A percentile compares a stretch with the other conserved stretches of the same genome.
Conservation (phyloP, 2,329 filamentous ascomycete genomes). For the Cordyceps sp. region DNA sequence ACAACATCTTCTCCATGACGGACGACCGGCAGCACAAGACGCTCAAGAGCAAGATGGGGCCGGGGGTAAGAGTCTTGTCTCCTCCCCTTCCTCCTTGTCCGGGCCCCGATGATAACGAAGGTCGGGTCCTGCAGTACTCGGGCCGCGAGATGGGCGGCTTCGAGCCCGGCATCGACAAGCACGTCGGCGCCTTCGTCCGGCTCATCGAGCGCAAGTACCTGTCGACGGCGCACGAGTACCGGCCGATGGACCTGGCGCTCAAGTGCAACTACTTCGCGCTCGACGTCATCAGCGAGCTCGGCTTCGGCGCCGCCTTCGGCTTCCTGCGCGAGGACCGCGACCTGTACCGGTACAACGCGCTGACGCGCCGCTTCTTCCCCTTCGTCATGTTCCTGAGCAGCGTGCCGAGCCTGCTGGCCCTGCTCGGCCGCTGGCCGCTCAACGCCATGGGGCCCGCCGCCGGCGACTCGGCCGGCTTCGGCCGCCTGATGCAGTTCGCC, state of each 20-base stretch:
- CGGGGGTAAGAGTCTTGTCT: constrained; percentile 22
- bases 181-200: constrained; percentile 3
- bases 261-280: constrained; percentile 36
- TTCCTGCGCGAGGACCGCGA: constrained; percentile 28
- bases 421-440: constrained; percentile 1
- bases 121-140: constrained; percentile 21
- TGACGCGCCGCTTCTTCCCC: constrained; percentile 11
- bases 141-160: constrained; percentile 32
- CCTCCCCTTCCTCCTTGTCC: too few species aligned
- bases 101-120: background rate
- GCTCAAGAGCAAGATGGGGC: constrained; percentile 28
- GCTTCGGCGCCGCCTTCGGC: constrained; percentile 32
- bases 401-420: constrained; percentile 2
- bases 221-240: background rate
- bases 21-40: constrained; percentile 26
- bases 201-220: constrained; percentile 4
- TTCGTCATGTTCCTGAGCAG: constrained; percentile 4
- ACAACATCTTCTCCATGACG: constrained; percentile 31
- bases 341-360: constrained; percentile 28
- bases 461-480: background rate
- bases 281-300: constrained; percentile 35
- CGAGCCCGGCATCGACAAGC: constrained; percentile 15
- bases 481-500: constrained; percentile 6
- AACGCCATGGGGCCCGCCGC: background rate
- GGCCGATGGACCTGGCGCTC: constrained; percentile 12